Percentiles rank a stretch among this genome's conserved stretches.
Conservation (phyloP, 106 monocot species). For the Dendrobium huoshanense region DNA sequence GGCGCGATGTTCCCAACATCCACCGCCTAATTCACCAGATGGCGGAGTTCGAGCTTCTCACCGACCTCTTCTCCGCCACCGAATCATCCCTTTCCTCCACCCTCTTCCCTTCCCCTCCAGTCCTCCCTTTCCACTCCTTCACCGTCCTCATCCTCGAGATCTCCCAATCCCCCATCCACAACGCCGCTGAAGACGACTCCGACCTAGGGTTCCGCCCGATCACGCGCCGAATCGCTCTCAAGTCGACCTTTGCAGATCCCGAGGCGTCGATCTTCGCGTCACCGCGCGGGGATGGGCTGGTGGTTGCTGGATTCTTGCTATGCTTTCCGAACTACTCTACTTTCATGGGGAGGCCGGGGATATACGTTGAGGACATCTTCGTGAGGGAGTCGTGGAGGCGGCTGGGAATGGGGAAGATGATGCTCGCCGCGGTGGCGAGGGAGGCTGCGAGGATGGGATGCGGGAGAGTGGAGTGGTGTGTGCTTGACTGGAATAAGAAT, state of each 20-base stretch:
- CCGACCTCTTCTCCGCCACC: conserved; percentile 85
- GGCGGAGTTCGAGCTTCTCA: conserved; percentile 78
- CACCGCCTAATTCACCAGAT: conserved; percentile 77
- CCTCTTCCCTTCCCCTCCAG: conserved; percentile 66
- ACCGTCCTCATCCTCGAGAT: conserved; percentile 86
- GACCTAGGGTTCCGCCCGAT: conserved; percentile 17
- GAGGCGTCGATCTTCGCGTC: conserved; percentile 40
- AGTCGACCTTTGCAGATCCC: conserved; percentile 32
- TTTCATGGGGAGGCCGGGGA: conserved; percentile 64
- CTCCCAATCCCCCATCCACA: conserved; percentile 29
- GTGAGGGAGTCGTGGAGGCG: conserved; percentile 79
- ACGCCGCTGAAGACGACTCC: neutral
- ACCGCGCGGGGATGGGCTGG: conserved; percentile 17
- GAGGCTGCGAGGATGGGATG: conserved; percentile 65
- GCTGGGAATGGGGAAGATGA: conserved; percentile 65
- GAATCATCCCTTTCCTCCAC: conserved; percentile 60
- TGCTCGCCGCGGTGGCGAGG: conserved; percentile 76
- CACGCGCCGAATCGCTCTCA: conserved; percentile 30
- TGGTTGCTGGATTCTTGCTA: conserved; percentile 69
- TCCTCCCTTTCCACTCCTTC: conserved; percentile 71
- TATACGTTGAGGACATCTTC: conserved; percentile 80
- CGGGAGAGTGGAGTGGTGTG: conserved; percentile 87
- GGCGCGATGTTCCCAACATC: conserved; percentile 60
- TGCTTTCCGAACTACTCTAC: conserved; percentile 93
- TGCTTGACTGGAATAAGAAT: conserved; percentile 79